Percentiles rank a stretch among this genome's conserved stretches.
Evolutionary conservation across 23 red algal species (phyloP).

Genomic region (Gracilaria gracilis): DNA sequence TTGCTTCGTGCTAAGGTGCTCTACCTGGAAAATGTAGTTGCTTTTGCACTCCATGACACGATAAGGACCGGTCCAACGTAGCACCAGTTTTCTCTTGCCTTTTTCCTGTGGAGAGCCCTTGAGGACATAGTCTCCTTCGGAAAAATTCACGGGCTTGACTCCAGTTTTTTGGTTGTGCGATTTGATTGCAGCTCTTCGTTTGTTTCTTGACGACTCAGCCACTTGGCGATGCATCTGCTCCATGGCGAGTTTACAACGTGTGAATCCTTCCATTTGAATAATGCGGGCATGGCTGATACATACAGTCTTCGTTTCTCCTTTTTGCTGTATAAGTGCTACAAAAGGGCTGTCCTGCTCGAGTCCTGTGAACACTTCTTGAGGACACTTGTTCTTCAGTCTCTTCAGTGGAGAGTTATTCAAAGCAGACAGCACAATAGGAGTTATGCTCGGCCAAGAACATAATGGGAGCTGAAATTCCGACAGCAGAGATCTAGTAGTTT

Average conservation of each 20-base stretch:
- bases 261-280: neutral
- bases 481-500: neutral
- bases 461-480: slow-evolving; percentile 20
- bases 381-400: neutral
- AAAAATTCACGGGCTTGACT: too few relatives aligned
- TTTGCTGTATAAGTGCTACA: neutral
- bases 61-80: slow-evolving; percentile 1
- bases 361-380: too few relatives aligned
- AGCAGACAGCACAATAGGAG: slow-evolving; percentile 15
- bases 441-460: slow-evolving; percentile 6
- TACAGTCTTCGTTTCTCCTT: neutral
- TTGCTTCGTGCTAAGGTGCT: neutral
- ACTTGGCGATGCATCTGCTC: neutral
- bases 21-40: slow-evolving; percentile 43
- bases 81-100: neutral
- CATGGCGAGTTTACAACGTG: neutral
- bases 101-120: neutral
- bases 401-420: slow-evolving; percentile 10
- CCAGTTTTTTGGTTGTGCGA: neutral
- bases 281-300: neutral
- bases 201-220: neutral
- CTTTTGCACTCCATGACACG: neutral
- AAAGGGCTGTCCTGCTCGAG: neutral
- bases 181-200: neutral
- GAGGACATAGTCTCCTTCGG: too few relatives aligned